Evolutionary conservation across 257 asterid genomes (phyloP), one percentile per base, ranked within the genome.

Genomic region (Jacaranda copaia): DNA sequence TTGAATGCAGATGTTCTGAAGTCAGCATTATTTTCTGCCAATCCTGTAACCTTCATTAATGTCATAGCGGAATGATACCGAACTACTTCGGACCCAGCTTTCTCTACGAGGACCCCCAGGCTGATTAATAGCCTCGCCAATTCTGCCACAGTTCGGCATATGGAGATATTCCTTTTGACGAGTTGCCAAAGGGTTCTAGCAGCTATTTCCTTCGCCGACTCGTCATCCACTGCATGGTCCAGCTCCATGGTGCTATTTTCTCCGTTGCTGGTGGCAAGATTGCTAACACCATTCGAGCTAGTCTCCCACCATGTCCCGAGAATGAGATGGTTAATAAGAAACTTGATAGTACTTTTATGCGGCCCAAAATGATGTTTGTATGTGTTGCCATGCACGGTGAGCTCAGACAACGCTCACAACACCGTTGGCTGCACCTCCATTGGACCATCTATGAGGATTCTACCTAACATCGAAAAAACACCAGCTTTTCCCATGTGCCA

Each of bases 91-190:
- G 85, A 68, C 16, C 98, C 98, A 64, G n/a, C n/a, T n/a, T 88
- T 92, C 77, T 94, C 95, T 39, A 89, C 42, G 8, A 92, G 93
- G 11, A 84, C 89, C 3, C 96, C 95, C 18, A 92, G 89, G 68
- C 97, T 92, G 38, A 92, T 39, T 13, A 92, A 35, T 1, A 95
- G 97, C 64, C 93, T 80, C 2, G 98, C n/a, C n/a, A n/a, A 94
- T 49, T 94, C 98, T 0, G 98, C 92, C n/a, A 94, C 92, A 85
- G 89, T 94, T 15, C 85, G 85, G 71, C 97, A 94, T 49, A 92
- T 94, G 13, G 90, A 75, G 1, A 97, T 79, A 73, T 94, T 92
- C 5, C 79, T 86, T 70, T 76, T 90, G 45, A 94, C 91, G 0
- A 94, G 97, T 25, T n/a, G n/a, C n/a, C n/a, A n/a, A n/a, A n/a